Evolutionary conservation across 306 rosid species (phyloP), one percentile per base, ranked within the genome.

Genomic region (Dryas alaskensis): DNA sequence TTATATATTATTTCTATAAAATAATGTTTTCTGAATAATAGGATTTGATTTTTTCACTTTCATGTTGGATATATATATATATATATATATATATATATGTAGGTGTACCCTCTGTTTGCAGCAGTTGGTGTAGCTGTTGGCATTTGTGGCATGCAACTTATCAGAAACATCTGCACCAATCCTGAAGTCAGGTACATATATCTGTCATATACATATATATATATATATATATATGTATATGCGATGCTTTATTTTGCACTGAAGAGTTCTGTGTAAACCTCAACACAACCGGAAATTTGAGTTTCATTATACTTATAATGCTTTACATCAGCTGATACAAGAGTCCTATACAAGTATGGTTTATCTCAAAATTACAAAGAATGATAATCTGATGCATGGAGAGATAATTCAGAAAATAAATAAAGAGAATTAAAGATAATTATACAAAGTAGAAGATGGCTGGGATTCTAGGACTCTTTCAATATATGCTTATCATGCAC

Each of bases 21-120:
- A 1, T 5, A 16, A 8, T 76, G 61, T 11, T n/a, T 42, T 62
- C 22, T 16, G n/a, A 37, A 2, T 22, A 3, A 11, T 11, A 25
- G 13, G 69, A 3, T 17, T 45, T 65, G 53, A 42, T 19, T 50
- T 48, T n/a, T 45, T n/a, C 1, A 16, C 9, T 31, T 3, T n/a
- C 10, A 9, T n/a, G 47, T 49, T 50, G 70, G 10, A 70, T 54
- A 2, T 39, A 8, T 58, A 5, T 58, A 10, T 22, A 70, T 54
- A 2, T 39, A 8, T 58, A 5, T 58, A 10, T 22, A 7, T 17
- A 25, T 5, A 22, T 22, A 22, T 0, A 22, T 60, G 71, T 70
- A 94, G 98, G 98, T 91, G 5, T 94, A 84, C 78, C 98, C 98
- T 4, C 91, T 94, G 66, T 87, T 91, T 60, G 95, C 91, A 8